phyloP scores from a whole-genome alignment of 2,329 filamentous ascomycete species.

The Paecilomyces dactylethromorphus region DNA sequence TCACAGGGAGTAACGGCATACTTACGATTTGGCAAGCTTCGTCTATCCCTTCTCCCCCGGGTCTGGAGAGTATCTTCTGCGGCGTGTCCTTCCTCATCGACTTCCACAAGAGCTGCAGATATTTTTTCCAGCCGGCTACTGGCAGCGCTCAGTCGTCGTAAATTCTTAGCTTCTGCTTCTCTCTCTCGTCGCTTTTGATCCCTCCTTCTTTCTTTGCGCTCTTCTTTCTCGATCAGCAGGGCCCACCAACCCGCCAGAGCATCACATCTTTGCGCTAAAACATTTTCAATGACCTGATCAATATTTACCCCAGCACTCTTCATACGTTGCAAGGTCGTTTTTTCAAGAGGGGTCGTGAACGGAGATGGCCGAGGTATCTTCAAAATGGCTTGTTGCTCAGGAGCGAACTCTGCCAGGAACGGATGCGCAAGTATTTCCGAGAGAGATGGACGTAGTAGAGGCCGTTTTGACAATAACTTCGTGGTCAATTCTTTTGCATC shows the following conservation, averaged over 20 bases:
- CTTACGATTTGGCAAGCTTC: conserved; percentile 53
- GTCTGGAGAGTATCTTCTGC: conserved; percentile 54
- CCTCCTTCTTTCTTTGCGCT: conserved; percentile 71
- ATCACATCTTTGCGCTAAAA: conserved; percentile 83
- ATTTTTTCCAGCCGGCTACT: conserved; percentile 80
- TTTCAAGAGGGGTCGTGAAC: conserved; percentile 81
- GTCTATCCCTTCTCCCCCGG: conserved; percentile 70
- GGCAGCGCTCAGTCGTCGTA: conserved; percentile 78
- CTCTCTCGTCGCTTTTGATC: conserved; percentile 80
- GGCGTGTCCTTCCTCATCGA: conserved; percentile 64
- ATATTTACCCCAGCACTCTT: conserved; percentile 88
- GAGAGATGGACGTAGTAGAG: conserved; percentile 71
- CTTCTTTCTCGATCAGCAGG: conserved; percentile 86
- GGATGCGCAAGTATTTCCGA: conserved; percentile 82
- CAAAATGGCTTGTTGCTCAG: conserved; percentile 81
- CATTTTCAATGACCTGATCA: conserved; percentile 89
- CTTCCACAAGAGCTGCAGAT: conserved; percentile 68
- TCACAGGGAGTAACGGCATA: neutral
- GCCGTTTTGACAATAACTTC: conserved; percentile 80
- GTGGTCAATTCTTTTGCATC: conserved; percentile 74
- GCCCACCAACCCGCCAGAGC: conserved; percentile 94
- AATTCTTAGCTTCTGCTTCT: conserved; percentile 71
- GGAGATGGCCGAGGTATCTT: conserved; percentile 73
- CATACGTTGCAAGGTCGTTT: conserved; percentile 88
- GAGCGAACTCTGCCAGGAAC: conserved; percentile 80